These are phyloP conservation scores for Hortiboletus campestris DNA, from an alignment of 768 basidiomycete genomes.

Conservation along the genomic window DNA sequence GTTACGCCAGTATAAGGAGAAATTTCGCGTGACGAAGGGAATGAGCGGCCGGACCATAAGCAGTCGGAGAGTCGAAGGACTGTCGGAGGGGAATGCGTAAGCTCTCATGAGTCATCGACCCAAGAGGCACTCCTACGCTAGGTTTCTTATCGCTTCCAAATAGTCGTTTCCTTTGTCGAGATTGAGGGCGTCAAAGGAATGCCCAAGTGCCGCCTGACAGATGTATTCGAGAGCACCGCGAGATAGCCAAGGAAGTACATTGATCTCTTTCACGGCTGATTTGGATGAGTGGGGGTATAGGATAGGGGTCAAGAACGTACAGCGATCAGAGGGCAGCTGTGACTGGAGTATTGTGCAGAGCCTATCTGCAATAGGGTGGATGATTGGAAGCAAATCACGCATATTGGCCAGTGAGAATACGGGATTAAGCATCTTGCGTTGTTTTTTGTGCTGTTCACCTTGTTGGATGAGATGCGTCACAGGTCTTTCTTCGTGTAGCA, in stretches of 20 bases:
- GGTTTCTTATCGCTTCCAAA: slow-evolving; percentile 25
- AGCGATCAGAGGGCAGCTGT: slow-evolving; percentile 21
- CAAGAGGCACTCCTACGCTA: slow-evolving; percentile 27
- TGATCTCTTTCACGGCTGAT: slow-evolving; percentile 29
- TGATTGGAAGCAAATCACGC: slow-evolving; percentile 29
- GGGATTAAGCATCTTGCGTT: slow-evolving; percentile 35
- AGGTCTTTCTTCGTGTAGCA: background rate
- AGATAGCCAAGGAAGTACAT: slow-evolving; percentile 34
- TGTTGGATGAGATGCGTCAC: background rate
- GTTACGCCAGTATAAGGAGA: slow-evolving; percentile 31
- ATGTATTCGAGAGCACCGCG: slow-evolving; percentile 38
- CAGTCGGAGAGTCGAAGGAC: slow-evolving; percentile 26
- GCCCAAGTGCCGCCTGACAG: slow-evolving; percentile 33
- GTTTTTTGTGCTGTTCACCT: slow-evolving; percentile 32
- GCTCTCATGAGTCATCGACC: background rate
- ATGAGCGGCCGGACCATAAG: slow-evolving; percentile 33
- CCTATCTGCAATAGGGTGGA: slow-evolving; percentile 34
- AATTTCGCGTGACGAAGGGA: slow-evolving; percentile 29
- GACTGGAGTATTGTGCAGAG: slow-evolving; percentile 21
- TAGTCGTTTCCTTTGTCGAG: slow-evolving; percentile 26
- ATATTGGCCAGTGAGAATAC: slow-evolving; percentile 33
- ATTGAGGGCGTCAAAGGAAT: slow-evolving; percentile 33
- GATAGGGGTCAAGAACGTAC: slow-evolving; percentile 11
- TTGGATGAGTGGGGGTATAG: background rate
- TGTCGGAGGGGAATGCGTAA: slow-evolving; percentile 3